Percentiles rank a stretch among this genome's conserved stretches.
These are phyloP conservation scores for Amauroascus verrucosus DNA, from an alignment of 2,329 filamentous ascomycete species.

Conservation along the genomic window DNA sequence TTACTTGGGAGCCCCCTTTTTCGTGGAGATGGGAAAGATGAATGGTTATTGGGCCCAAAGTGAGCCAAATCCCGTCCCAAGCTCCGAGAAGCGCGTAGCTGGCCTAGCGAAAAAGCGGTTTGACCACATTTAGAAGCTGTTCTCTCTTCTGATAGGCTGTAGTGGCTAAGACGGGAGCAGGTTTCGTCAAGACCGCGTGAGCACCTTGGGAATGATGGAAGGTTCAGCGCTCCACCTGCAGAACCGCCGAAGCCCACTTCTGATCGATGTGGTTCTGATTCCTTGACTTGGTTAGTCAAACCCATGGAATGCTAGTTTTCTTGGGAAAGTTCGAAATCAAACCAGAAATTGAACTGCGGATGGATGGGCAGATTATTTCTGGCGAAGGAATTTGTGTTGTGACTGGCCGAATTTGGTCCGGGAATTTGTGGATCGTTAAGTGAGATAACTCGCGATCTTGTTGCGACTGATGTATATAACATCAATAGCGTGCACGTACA, in stretches of 20 bases:
- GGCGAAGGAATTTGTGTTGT: not conserved
- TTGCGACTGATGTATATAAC: not conserved
- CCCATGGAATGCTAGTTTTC: not conserved
- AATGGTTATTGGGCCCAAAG: not conserved
- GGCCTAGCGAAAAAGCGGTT: not conserved
- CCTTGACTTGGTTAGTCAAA: not conserved
- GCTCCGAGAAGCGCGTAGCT: conserved; percentile 6
- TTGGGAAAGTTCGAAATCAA: not conserved
- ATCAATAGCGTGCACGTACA: not conserved
- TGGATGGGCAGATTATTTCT: not conserved
- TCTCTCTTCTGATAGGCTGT: not conserved
- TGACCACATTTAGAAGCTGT: not conserved
- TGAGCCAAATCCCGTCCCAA: conserved; percentile 1
- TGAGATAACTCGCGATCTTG: not conserved
- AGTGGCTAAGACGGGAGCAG: not conserved
- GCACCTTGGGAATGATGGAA: not conserved
- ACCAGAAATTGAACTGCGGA: not conserved
- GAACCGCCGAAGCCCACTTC: not conserved
- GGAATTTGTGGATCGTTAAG: not conserved
- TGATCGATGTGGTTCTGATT: conserved; percentile 9
- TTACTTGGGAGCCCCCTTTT: not conserved
- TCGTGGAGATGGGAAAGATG: not conserved
- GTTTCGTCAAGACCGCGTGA: conserved; percentile 7
- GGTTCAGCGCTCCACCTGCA: not conserved
- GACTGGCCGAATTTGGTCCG: not conserved